Evolutionary conservation across 1,284 basidiomycete genomes (phyloP).

Genomic region (Malassezia restricta): DNA sequence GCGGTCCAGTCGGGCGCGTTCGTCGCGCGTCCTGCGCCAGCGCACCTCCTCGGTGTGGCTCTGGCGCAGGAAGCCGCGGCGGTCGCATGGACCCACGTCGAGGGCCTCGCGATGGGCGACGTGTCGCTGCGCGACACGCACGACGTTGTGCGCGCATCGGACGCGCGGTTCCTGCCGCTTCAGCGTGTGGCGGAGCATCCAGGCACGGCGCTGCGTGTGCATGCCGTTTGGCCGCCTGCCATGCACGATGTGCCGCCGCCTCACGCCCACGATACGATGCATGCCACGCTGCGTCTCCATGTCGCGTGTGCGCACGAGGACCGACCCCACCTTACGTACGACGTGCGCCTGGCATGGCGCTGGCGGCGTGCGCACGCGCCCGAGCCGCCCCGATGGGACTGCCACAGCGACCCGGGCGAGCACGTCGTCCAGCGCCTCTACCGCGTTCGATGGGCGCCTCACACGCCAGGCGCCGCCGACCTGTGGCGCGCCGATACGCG

Average conservation of each 20-base stretch:
- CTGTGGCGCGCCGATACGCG: constrained; percentile 12
- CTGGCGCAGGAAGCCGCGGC: not conserved
- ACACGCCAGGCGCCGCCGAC: not conserved
- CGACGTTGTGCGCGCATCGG: not conserved
- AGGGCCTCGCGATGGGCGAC: not conserved
- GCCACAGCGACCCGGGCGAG: not conserved
- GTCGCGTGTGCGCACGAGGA: not conserved
- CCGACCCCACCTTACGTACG: not conserved
- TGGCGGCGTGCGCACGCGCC: not conserved
- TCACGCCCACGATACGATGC: not conserved
- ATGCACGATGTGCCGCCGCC: not conserved
- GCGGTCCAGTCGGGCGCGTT: not conserved
- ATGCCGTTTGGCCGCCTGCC: not conserved
- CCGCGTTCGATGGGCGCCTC: not conserved
- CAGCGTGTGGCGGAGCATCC: not conserved
- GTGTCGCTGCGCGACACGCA: not conserved
- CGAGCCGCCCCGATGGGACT: not conserved
- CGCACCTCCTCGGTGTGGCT: not conserved
- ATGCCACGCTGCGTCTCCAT: not conserved
- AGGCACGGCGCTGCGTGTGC: not conserved
- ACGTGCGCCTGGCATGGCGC: not conserved
- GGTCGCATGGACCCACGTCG: not conserved
- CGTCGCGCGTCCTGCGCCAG: not conserved
- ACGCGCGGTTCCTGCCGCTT: not conserved
- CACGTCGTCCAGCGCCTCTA: not conserved